Percentiles rank a stretch among this genome's conserved stretches.
These are phyloP conservation scores for Fistulifera pelliculosa DNA, from an alignment of 108 stramenopile species.

Conservation along the genomic window DNA sequence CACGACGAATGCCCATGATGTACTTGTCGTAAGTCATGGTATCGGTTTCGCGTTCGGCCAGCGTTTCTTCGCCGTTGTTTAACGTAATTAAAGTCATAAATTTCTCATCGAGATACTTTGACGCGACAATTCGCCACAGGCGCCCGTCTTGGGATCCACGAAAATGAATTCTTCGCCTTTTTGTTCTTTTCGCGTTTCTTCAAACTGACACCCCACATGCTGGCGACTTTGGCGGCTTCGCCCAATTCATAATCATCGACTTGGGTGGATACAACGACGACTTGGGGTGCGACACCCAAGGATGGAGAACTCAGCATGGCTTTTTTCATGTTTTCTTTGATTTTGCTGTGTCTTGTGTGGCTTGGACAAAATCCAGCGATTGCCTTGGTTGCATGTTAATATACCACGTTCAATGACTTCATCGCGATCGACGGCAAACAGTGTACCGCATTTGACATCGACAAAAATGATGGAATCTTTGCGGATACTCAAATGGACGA, in stretches of 20 bases:
- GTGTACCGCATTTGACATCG: constrained; percentile 22
- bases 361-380: constrained; percentile 17
- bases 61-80: constrained; percentile 12
- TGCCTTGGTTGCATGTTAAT: constrained; percentile 11
- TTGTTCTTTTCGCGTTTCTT: constrained; percentile 20
- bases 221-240: constrained; percentile 17
- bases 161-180: constrained; percentile 18
- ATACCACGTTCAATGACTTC: constrained; percentile 14
- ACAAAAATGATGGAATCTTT: constrained; percentile 27
- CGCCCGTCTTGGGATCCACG: constrained; percentile 16
- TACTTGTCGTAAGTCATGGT: constrained; percentile 5
- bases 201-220: constrained; percentile 28
- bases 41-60: not conserved
- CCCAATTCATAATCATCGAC: constrained; percentile 23
- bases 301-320: constrained; percentile 24
- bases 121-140: constrained; percentile 10
- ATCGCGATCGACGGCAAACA: constrained; percentile 23
- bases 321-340: constrained; percentile 12
- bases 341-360: not conserved
- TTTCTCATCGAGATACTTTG: constrained; percentile 16
- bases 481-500: constrained; percentile 6
- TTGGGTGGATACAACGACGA: constrained; percentile 19
- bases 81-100: constrained; percentile 22
- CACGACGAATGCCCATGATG: not conserved
- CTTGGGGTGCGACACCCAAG: constrained; percentile 20